A percentile compares a stretch with the other conserved stretches of the same genome.
Evolutionary conservation across 164 flowering plant genomes (phyloP).

Genomic region (Taxillus chinensis): DNA sequence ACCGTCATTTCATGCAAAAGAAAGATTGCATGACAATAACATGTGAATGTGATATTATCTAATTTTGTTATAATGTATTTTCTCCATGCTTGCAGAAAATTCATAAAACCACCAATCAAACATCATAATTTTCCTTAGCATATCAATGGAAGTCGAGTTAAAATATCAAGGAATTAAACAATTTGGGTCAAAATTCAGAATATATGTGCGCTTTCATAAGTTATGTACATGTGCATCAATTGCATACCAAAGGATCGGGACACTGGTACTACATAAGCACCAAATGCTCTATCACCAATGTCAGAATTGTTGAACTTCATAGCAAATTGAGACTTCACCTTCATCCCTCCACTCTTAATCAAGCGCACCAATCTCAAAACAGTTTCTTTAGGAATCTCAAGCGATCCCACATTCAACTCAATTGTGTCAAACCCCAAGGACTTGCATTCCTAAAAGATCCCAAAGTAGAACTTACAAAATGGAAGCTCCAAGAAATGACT

Average conservation of each 20-base stretch:
- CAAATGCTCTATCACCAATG: conserved; percentile 69
- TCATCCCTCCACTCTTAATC: conserved; percentile 69
- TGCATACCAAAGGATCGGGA: conserved; percentile 55
- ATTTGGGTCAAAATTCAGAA: too few relatives aligned
- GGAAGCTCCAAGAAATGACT: not conserved
- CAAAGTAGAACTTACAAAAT: not conserved
- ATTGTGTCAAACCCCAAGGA: conserved; percentile 78
- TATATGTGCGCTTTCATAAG: too few relatives aligned
- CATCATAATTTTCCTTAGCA: too few relatives aligned
- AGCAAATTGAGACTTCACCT: conserved; percentile 73
- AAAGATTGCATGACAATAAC: too few relatives aligned
- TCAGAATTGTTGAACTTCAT: conserved; percentile 70
- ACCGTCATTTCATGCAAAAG: too few relatives aligned
- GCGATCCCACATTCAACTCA: conserved; percentile 71
- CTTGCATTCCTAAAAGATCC: conserved; percentile 64
- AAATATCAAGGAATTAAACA: too few relatives aligned
- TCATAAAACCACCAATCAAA: too few relatives aligned
- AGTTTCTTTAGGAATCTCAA: conserved; percentile 74
- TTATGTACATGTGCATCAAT: too few relatives aligned
- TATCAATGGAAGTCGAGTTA: too few relatives aligned
- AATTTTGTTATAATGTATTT: too few relatives aligned
- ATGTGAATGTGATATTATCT: too few relatives aligned
- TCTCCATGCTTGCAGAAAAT: too few relatives aligned
- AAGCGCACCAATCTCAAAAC: conserved; percentile 72
- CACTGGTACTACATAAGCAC: conserved; percentile 52